Evolutionary conservation across 352 stramenopile genomes (phyloP), one percentile per base, ranked within the genome.

Genomic region (Pythium dissimile): DNA sequence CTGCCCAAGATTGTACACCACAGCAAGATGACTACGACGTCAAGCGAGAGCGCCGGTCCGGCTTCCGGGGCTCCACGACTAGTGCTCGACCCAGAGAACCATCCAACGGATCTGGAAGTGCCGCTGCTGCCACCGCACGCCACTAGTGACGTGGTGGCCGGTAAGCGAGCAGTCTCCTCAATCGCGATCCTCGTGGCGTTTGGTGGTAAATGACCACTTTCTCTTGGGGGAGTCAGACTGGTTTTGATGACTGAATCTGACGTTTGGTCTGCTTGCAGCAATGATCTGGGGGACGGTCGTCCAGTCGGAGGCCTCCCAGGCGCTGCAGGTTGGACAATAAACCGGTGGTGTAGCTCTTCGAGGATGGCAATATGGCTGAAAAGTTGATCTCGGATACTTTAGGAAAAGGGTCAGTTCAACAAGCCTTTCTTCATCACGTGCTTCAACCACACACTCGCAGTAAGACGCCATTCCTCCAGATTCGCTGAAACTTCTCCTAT

Each of bases 391-490:
- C n/a, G n/a, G n/a, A n/a, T 26, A 11, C 23, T 23, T 31, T 23
- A 55, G 48, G 24, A 16, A 16, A 24, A 37, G 3, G 35, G 2
- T 2, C 32, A 46, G 16, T 55, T 55, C 35, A 55, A 55, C 48
- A 55, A 55, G 26, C 48, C 48, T 15, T 55, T 55, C 48, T 44
- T 55, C 35, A 34, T 54, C 20, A 43, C 31, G 37, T 72, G 72
- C 27, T 82, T 77, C 52, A 75, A 77, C 47, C 73, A 80, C 62
- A 71, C 62, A 3, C 59, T 63, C 23, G 71, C 66, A 24, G 67
- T 66, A 51, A 11, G 35, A 21, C 18, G n/a, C 21, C 32, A 38
- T 9, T 15, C 32, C 9, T 9, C 9, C 6, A 21, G 8, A 9
- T 44, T 13, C 31, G 13, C 31, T 37, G 37, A 13, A 44, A 8